Conservation (phyloP, 306 rosid species). For the Ziziphus jujuba region DNA sequence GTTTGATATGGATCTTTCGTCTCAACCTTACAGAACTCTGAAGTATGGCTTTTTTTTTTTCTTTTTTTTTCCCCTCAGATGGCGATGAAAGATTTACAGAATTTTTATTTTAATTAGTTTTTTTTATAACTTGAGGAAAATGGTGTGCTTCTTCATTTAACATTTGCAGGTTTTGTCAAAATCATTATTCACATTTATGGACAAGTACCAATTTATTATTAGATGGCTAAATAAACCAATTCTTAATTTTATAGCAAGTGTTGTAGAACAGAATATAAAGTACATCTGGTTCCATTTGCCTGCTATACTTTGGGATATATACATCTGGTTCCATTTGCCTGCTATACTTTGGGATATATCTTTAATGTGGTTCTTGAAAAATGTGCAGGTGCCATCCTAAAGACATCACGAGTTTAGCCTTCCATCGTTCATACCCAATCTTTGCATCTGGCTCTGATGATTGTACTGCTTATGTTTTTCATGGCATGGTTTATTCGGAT, state of each 20-base stretch:
- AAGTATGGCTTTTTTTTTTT: slow-evolving; percentile 44
- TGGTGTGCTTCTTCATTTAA: too few species aligned
- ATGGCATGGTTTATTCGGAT: slow-evolving; percentile 93
- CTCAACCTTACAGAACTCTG: slow-evolving; percentile 71
- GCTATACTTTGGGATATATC: not conserved
- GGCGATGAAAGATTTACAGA: too few species aligned
- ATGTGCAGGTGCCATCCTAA: slow-evolving; percentile 84
- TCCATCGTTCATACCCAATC: slow-evolving; percentile 74
- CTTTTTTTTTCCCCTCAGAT: not conserved
- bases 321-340: not conserved
- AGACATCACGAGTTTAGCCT: slow-evolving; percentile 75
- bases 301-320: slow-evolving; percentile 1
- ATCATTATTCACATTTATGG: too few species aligned
- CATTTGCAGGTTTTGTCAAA: too few species aligned
- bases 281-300: not conserved
- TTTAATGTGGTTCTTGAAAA: slow-evolving; percentile 21
- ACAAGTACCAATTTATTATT: too few species aligned
- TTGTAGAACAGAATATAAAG: not conserved
- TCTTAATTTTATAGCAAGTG: too few species aligned
- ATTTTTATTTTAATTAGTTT: too few species aligned
- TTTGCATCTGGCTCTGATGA: slow-evolving; percentile 95
- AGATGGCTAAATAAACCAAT: too few species aligned
- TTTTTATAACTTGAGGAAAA: too few species aligned
- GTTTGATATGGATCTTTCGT: slow-evolving; percentile 98
- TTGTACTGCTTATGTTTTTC: slow-evolving; percentile 81